Evolutionary conservation across 1,139 yeast species (phyloP), one percentile per base, ranked within the genome.

Genomic region (Zhuliangozyma blackwelliae): DNA sequence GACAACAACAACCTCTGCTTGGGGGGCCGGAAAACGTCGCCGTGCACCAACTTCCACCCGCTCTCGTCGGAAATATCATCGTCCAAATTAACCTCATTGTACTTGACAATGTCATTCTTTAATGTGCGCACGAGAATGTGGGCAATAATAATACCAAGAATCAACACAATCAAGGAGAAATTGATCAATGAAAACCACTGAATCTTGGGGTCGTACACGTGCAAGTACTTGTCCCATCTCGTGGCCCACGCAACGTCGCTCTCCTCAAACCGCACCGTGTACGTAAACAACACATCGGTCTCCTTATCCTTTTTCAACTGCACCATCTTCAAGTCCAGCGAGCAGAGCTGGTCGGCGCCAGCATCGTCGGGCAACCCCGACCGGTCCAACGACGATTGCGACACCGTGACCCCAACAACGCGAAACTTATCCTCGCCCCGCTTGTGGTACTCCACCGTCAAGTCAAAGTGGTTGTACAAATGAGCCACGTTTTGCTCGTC

Each of bases 1-100:
- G 96, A 84, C 41, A 89, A 72, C 20, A 86, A 47, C 77, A 89
- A 72, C 42, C 84, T 71, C 47, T 77, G 71, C 40, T 70, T 61
- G 29, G 98, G 98, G 6, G 92, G 68, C 58, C 98, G 76, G 70
- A 92, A 92, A 27, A 92, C 89, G 58, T 92, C 98, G 42, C 97
- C 97, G 55, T 92, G 95, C 32, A 90, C 81, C 47, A 92, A 73
- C 61, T 94, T 94, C 99, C 99, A 92, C 29, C 99, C 98, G 55
- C 90, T 77, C 58, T 94, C 98, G 54, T 90, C 97, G 44, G 88
- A 82, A 39, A 88, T 77, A 45, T 87, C 96, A 49, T 83, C 27
- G 53, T 88, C 95, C 47, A 88, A 71, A 55, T 84, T 89, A 47
- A 90, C 77, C 56, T 89, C 95, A 56, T 90, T 90, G 63, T 94